Base-by-base conservation (phyloP, 768 basidiomycete genomes). In the Psilocybe azurescens region DNA sequence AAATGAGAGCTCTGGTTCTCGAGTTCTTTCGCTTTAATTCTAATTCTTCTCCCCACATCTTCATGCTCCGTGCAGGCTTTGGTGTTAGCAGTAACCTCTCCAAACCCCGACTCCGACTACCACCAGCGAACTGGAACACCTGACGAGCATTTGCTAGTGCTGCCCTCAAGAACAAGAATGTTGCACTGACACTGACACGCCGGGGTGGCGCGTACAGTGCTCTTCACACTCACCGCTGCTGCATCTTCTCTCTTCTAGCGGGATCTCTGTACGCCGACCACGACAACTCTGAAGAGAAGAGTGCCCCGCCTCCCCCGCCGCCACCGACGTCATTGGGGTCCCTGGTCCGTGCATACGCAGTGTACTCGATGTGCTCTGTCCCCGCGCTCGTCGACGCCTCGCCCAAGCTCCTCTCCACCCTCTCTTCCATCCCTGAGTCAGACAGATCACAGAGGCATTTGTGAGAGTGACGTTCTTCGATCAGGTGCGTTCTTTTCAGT, bases 391-490 rank as follows among this genome's bases (percentile, higher is more conserved):
- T 97, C 30, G 91, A 96, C 68, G 75, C 84, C 60, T 86, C 93
- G 1, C 93, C 94, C 0, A 73, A 74, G 50, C 75, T 95, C 28
- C 79, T 97, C 47, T 75, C 83, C 11, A 67, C 78, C 1, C 68
- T 89, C 14, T 73, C 81, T 5, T 77, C 79, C 46, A 74, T 87
- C 1, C 84, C 89, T 16, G 89, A 0, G 51, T 95, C 0, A 84
- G 80, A 60, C 78, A 84, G 58, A 67, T 94, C 44, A 88, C 89
- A 1, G 88, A 94, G 69, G 78, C 78, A 1, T 70, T 92, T 57
- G 89, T 97, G 5, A 81, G 92, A 46, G 75, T 81, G 9, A 96
- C 95, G 0, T 97, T 97, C 78, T 97, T 95, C 69, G 82, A 85
- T 50, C 95, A 96, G 77, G 91, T 90, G 64, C 32, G 82, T 64